Evolutionary conservation across 805 yeast genomes (phyloP), one percentile per base, ranked within the genome.

Genomic region (Wickerhamomyces ciferrii): DNA sequence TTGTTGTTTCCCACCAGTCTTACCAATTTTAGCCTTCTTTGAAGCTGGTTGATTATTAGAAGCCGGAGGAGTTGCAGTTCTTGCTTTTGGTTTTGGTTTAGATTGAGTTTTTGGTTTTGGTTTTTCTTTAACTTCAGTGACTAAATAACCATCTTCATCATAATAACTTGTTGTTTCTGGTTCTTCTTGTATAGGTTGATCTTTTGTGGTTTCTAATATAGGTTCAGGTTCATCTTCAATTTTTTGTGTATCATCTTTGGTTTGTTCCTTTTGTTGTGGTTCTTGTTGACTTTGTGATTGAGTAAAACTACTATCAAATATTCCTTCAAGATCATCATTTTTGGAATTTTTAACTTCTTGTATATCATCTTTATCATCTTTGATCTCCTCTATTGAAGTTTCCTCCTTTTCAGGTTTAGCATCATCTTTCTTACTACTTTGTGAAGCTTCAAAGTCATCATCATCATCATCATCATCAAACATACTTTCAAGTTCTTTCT

Each of bases 111-210:
- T 48, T 8, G 47, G 31, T 41, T 49, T 54, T 20, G 53, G 24
- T 29, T 51, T 55, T 17, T 49, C 53, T 37, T 9, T 17, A 8
- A 52, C 56, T 46, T 59, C 54, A 2, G 78, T 70, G 0, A 75
- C 71, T 20, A 74, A 61, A 53, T 69, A 78, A 1, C 82, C 83
- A 44, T 77, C 82, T 35, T 74, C 80, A 50, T 76, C 83, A 21
- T 68, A 64, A 45, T 60, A 62, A 9, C 53, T 56, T 23, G 57
- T 53, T 5, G 50, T 35, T 20, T 41, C 39, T 20, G 6, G 25
- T 37, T 19, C 18, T 2, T 37, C 55, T 27, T 51, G 48, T 11
- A 43, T 36, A 18, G 52, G 6, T 6, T 42, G 46, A n/a, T 36
- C 51, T 29, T 39, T 48, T 5, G 25, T 32, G n/a, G 21, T 35